A percentile compares a stretch with the other conserved stretches of the same genome.
Conservation (phyloP, 192 early-diverging fungal genomes). For the Umbelopsis isabellina region DNA sequence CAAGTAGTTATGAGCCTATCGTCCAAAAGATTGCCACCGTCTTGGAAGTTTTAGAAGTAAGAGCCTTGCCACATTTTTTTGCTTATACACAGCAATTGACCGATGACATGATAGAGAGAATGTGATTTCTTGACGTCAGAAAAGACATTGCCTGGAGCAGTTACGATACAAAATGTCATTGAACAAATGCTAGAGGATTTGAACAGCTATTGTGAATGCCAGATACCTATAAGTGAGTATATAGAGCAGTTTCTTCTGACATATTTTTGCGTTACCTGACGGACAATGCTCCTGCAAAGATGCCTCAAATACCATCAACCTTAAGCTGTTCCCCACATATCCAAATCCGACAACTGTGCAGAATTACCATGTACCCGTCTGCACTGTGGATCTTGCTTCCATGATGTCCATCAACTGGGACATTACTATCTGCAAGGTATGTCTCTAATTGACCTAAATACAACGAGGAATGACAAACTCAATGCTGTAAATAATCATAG, state of each 20-base stretch:
- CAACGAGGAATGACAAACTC: too few species aligned
- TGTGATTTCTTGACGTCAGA: slow-evolving; percentile 58
- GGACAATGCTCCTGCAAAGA: slow-evolving; percentile 47
- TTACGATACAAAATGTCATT: slow-evolving; percentile 71
- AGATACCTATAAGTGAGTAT: slow-evolving; percentile 78
- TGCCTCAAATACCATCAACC: slow-evolving; percentile 76
- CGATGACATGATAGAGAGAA: slow-evolving; percentile 50
- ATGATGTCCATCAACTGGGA: slow-evolving; percentile 88
- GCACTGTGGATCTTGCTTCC: slow-evolving; percentile 62
- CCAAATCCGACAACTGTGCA: slow-evolving; percentile 73
- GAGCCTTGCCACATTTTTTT: background rate
- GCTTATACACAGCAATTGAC: background rate
- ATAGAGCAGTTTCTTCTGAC: background rate
- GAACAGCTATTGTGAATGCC: slow-evolving; percentile 86
- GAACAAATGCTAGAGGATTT: slow-evolving; percentile 86
- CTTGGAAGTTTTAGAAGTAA: slow-evolving; percentile 79
- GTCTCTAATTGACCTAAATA: background rate
- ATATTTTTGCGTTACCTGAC: slow-evolving; percentile 3
- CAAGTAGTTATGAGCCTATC: slow-evolving; percentile 83
- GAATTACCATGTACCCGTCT: slow-evolving; percentile 85
- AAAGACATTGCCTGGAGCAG: slow-evolving; percentile 35
- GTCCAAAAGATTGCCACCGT: slow-evolving; percentile 86
- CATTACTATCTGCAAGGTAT: slow-evolving; percentile 76
- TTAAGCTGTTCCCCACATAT: slow-evolving; percentile 85
- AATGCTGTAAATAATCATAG: slow-evolving; percentile 17